These are phyloP conservation scores for Ajuga chamaepitys DNA, from an alignment of 257 asterid genomes.

Conservation along the genomic window DNA sequence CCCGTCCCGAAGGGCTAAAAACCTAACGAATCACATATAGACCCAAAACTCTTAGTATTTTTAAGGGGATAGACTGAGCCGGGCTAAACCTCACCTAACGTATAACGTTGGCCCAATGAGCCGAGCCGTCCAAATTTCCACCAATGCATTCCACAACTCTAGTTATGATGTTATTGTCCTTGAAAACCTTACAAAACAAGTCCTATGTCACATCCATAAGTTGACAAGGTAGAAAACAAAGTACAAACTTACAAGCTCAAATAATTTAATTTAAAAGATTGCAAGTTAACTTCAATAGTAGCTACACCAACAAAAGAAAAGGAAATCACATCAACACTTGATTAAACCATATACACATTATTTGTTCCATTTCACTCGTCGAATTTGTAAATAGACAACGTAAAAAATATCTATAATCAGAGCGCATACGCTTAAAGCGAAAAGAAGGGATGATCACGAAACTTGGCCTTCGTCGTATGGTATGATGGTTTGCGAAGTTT, in stretches of 20 bases:
- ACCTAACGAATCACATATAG: too few relatives aligned
- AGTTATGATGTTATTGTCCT: too few relatives aligned
- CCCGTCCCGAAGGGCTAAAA: too few relatives aligned
- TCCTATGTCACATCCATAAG: conserved; percentile 3
- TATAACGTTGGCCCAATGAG: too few relatives aligned
- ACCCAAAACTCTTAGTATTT: too few relatives aligned
- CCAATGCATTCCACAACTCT: too few relatives aligned
- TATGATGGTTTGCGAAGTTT: conserved; percentile 23
- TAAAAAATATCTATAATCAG: conserved; percentile 6
- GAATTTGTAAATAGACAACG: background rate
- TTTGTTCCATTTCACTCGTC: background rate
- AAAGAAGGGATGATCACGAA: conserved; percentile 5
- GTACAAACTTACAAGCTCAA: background rate
- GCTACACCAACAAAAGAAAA: conserved; percentile 41
- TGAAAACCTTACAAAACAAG: background rate
- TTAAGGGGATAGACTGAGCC: too few relatives aligned
- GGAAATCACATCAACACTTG: conserved; percentile 37
- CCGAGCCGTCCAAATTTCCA: too few relatives aligned
- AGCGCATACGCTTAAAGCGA: background rate
- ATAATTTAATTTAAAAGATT: background rate
- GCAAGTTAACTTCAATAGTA: conserved; percentile 17
- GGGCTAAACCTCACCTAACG: too few relatives aligned
- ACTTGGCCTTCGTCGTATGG: conserved; percentile 30
- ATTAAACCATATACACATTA: conserved; percentile 15
- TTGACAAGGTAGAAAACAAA: background rate